Base-by-base conservation (phyloP, 306 rosid species). In the Psophocarpus tetragonolobus region DNA sequence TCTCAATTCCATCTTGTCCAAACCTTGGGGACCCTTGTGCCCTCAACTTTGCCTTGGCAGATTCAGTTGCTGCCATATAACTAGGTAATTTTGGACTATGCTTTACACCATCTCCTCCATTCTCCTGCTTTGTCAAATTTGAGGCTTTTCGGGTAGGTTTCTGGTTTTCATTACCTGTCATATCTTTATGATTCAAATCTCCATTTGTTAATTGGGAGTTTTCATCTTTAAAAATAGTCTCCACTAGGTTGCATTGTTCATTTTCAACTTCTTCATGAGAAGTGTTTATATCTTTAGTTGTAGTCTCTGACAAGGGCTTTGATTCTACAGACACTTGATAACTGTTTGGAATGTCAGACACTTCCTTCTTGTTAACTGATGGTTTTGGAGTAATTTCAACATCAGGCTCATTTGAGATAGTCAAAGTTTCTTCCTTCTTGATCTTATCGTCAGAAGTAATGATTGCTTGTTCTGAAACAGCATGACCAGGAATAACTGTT, bases 61-160 rank as follows among this genome's bases (percentile, higher is more conserved):
- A 93, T 88, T 86, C 89, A 78, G 97, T 93, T 54, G 94, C 97
- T 21, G 89, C 90, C 97, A 93, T 93, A 80, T 90, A 93, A 81
- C 97, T 93, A 4, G 96, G 97, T 58, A 93, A 11, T 39, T 75
- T 73, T 53, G 92, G 92, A 87, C 88, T 84, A 68, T 53, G 85
- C 83, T 86, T 89, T 68, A 60, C 58, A 56, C 80, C 96, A 60
- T 92, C 84, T 75, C 88, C 96, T 15, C 83, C 41, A 44, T 69
- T 77, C 54, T 90, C 93, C 78, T 83, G 93, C 87, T 85, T 90
- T 20, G 83, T 81, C 42, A 82, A 84, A 80, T 66, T 81, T 30
- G 84, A 82, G 41, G 84, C 30, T 71, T 87, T 90, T 71, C 81
- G 70, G 56, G 77, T 71, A 10, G 89, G 84, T 67, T 90, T 92